Percentiles rank a stretch among this genome's conserved stretches.
Conservation (phyloP, 2,329 filamentous ascomycete genomes). For the Thyridium curvatum region DNA sequence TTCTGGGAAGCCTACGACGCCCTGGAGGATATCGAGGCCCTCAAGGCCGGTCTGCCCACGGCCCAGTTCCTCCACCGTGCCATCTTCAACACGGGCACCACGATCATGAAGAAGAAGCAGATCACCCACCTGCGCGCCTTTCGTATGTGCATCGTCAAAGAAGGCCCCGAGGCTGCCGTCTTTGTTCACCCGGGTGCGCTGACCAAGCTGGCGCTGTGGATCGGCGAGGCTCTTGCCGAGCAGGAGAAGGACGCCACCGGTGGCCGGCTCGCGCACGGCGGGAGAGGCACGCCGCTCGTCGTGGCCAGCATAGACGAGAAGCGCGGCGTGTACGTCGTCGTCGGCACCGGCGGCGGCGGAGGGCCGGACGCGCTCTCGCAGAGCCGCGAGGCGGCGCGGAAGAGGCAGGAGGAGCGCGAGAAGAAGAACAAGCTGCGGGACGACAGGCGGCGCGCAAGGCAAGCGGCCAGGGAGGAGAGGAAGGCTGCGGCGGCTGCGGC, state of each 20-base stretch:
- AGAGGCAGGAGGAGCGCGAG: constrained; percentile 55
- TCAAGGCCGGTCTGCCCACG: constrained; percentile 70
- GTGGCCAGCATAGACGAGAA: constrained; percentile 85
- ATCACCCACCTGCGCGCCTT: constrained; percentile 90
- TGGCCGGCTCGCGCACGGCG: constrained; percentile 61
- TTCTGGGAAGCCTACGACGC: constrained; percentile 72
- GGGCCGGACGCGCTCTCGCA: constrained; percentile 63
- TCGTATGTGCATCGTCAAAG: constrained; percentile 91
- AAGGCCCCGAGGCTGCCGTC: constrained; percentile 83
- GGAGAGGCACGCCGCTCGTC: constrained; percentile 76
- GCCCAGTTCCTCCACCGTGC: constrained; percentile 87
- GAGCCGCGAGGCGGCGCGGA: constrained; percentile 58
- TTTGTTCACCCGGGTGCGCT: constrained; percentile 91
- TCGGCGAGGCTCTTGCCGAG: constrained; percentile 85
- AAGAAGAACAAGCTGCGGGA: constrained; percentile 50
- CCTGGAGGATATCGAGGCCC: constrained; percentile 64
- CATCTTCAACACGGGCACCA: constrained; percentile 87
- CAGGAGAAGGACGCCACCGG: constrained; percentile 69
- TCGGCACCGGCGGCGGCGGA: constrained; percentile 84
- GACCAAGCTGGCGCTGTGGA: constrained; percentile 90
- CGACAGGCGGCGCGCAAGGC: constrained; percentile 38
- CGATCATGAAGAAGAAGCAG: constrained; percentile 86
- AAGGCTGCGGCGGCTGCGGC: constrained; percentile 49
- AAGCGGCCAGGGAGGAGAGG: constrained; percentile 56
- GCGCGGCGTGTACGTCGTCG: constrained; percentile 82